Conservation (phyloP, 2,329 filamentous ascomycete genomes). For the Zymoseptoria ardabiliae region DNA sequence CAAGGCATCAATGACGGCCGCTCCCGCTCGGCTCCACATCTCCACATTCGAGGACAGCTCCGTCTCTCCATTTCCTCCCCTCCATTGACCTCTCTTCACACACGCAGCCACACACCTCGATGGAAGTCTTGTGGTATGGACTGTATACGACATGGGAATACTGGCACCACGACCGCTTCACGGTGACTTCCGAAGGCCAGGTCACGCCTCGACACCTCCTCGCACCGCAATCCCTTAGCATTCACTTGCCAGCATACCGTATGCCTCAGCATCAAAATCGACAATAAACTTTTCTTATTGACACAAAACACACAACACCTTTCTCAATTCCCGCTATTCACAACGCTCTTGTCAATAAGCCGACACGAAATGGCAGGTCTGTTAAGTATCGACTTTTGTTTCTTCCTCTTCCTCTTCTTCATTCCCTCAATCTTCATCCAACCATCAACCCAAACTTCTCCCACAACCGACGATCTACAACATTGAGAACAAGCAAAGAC, state of each 20-base stretch:
- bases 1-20: too few relatives aligned
- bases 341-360: constrained; percentile 3
- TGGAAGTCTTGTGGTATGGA: too few relatives aligned
- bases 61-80: too few relatives aligned
- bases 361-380: not conserved
- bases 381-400: not conserved
- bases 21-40: too few relatives aligned
- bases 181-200: too few relatives aligned
- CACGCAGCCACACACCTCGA: too few relatives aligned
- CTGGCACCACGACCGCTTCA: too few relatives aligned
- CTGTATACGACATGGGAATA: too few relatives aligned
- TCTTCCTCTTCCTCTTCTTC: not conserved
- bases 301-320: not conserved
- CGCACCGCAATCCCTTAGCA: not conserved
- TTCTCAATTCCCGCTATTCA: not conserved
- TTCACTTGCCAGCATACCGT: not conserved
- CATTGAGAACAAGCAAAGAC: not conserved
- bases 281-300: not conserved
- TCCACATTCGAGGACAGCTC: too few relatives aligned
- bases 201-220: not conserved
- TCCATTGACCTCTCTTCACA: too few relatives aligned
- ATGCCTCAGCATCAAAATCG: not conserved
- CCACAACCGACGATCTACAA: not conserved
- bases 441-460: not conserved
- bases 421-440: not conserved